Base-by-base conservation (phyloP, 768 basidiomycete genomes). In the Rhodotorula taiwanensis region DNA sequence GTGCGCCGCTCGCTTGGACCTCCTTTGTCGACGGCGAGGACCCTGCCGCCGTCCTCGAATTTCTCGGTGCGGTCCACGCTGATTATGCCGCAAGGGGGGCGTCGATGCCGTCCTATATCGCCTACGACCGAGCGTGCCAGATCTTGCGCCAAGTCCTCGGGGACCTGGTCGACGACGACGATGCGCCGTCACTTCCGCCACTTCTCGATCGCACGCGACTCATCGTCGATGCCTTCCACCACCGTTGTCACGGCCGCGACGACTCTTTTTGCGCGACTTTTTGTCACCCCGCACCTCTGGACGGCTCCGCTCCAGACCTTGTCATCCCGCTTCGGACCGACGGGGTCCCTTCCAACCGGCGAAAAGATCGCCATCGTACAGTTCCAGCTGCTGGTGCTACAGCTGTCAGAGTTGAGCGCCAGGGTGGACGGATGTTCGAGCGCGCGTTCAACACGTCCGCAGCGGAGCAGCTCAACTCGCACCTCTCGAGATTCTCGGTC, bases 401-500 rank as follows among this genome's bases (percentile, higher is more conserved):
- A n/a, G n/a, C n/a, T n/a, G n/a, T n/a, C n/a, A n/a, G n/a, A n/a
- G n/a, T n/a, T n/a, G n/a, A 34, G 13, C 9, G 45, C 33, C 27
- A 18, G 3, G 13, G 5, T 23, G n/a, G 36, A 23, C 15, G 55
- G 44, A 43, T 51, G 21, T 60, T 62, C 33, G 52, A 58, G 43
- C 49, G 66, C 1, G 60, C 58, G 8, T 67, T 67, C 58, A 62
- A 62, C 41, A 67, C 61, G 2, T 58, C 61, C 21, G 61, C 66
- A 2, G 66, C 66, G 1, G 66, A 67, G 27, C 66, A 67, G 45
- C 66, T 67, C 58, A 67, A 67, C 43, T 55, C 52, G 31, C 42
- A 41, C 11, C 33, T 67, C 14, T 28, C 48, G 11, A 48, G 57
- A 18, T 62, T 59, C 54, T 34, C 60, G 5, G 33, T n/a, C 9